These are phyloP conservation scores for Nakazawaea molendinolei DNA, from an alignment of 805 yeast species.

Conservation along the genomic window DNA sequence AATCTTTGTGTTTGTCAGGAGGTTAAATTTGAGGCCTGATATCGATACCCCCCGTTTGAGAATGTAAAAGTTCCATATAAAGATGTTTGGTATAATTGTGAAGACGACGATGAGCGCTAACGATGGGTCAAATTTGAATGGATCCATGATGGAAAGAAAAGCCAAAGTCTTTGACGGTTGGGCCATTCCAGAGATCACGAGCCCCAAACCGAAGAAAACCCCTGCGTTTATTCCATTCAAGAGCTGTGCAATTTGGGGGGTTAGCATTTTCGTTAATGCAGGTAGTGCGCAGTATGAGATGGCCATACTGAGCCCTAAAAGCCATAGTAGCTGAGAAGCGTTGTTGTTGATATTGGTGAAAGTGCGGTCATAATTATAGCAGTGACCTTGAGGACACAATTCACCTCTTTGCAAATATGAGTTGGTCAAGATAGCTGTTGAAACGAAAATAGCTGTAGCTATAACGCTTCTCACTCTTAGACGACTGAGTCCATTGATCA, in stretches of 20 bases:
- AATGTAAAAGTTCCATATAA: constrained; percentile 25
- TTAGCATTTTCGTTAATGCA: constrained; percentile 5
- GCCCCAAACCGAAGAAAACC: constrained; percentile 37
- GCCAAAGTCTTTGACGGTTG: constrained; percentile 37
- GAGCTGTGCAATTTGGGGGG: constrained; percentile 8
- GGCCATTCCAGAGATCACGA: constrained; percentile 41
- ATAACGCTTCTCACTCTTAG: constrained; percentile 35
- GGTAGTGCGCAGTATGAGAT: constrained; percentile 25
- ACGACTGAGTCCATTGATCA: constrained; percentile 44
- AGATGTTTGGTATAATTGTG: constrained; percentile 37
- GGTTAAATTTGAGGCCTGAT: constrained; percentile 14
- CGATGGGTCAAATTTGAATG: constrained; percentile 40
- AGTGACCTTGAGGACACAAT: constrained; percentile 5
- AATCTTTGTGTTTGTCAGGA: constrained; percentile 21
- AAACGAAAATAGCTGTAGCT: constrained; percentile 34
- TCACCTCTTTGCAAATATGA: too few relatives aligned
- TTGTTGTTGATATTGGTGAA: constrained; percentile 15
- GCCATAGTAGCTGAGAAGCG: constrained; percentile 11
- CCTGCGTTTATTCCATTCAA: constrained; percentile 22
- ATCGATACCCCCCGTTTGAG: constrained; percentile 14
- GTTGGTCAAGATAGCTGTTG: constrained; percentile 25
- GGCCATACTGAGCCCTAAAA: constrained; percentile 11
- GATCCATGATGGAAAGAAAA: constrained; percentile 31
- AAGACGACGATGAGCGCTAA: constrained; percentile 34
- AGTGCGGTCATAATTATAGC: constrained; percentile 16